Conservation (phyloP, 1,284 basidiomycete genomes). For the Pascua guehoae region DNA sequence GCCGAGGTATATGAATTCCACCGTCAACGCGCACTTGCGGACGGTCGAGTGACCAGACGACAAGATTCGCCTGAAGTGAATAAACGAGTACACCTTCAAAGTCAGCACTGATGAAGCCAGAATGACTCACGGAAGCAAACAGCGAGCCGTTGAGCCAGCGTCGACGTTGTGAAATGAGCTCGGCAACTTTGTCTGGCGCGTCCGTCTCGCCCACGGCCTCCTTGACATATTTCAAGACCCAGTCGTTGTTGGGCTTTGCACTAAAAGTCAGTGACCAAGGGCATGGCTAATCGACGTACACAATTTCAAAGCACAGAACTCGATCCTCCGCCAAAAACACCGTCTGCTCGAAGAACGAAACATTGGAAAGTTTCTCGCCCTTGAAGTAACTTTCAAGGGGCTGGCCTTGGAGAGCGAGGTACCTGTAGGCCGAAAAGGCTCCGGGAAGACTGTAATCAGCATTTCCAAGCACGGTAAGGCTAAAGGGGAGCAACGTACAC, state of each 20-base stretch:
- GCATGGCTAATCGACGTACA: conserved; percentile 45
- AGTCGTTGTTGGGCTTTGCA: conserved; percentile 81
- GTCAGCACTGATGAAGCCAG: background rate
- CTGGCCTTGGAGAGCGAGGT: conserved; percentile 69
- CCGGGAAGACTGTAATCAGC: conserved; percentile 53
- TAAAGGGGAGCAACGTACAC: conserved; percentile 58
- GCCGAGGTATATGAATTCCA: conserved; percentile 82
- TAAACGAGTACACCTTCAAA: conserved; percentile 43
- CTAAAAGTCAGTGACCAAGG: conserved; percentile 18
- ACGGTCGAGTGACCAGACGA: conserved; percentile 75
- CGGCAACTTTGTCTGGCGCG: conserved; percentile 86
- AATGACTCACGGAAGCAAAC: conserved; percentile 66
- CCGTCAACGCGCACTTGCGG: conserved; percentile 69
- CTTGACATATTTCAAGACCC: conserved; percentile 96
- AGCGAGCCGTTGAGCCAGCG: conserved; percentile 70
- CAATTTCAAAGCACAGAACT: conserved; percentile 93
- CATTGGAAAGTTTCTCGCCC: conserved; percentile 77
- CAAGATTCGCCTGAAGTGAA: conserved; percentile 76
- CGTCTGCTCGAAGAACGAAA: conserved; percentile 65
- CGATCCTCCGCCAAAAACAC: conserved; percentile 59
- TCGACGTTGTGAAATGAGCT: conserved; percentile 80
- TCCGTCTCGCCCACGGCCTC: conserved; percentile 94
- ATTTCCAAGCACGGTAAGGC: too few species aligned
- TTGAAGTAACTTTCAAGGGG: conserved; percentile 96
- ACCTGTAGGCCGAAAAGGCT: conserved; percentile 69